Evolutionary conservation across 352 stramenopile genomes (phyloP).

Genomic region (Thraustochytrium striatum): DNA sequence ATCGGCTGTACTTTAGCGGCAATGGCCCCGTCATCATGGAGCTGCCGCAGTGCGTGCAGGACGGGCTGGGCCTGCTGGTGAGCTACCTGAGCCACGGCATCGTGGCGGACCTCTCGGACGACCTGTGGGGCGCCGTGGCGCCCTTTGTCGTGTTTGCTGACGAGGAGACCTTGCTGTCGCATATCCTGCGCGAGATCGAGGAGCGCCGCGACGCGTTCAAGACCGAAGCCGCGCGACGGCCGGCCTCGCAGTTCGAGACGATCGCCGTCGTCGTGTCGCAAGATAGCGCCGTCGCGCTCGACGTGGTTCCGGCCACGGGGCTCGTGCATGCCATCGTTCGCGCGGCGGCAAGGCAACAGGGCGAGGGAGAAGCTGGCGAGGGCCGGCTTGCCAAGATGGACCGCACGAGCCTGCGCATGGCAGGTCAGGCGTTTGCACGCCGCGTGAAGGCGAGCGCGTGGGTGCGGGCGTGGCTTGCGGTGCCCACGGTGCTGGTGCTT

Average conservation of each 20-base stretch:
- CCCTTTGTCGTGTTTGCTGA: constrained; percentile 15
- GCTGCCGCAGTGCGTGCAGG: neutral
- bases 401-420: neutral
- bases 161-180: neutral
- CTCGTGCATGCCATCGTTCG: neutral
- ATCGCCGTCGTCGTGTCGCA: neutral
- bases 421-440: neutral
- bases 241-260: neutral
- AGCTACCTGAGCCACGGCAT: constrained; percentile 33
- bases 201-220: neutral
- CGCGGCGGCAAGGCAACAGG: neutral
- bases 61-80: constrained; percentile 2
- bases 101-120: neutral
- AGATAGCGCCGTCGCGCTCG: neutral
- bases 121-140: constrained; percentile 20
- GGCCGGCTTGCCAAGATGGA: neutral
- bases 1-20: constrained; percentile 14
- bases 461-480: neutral
- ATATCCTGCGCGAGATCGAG: neutral
- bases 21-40: neutral
- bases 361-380: neutral
- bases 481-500: neutral
- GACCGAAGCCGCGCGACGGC: neutral
- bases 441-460: neutral
- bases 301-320: neutral